Conservation (phyloP, 2,329 filamentous ascomycete species). For the Verticillium zaregamsianum region DNA sequence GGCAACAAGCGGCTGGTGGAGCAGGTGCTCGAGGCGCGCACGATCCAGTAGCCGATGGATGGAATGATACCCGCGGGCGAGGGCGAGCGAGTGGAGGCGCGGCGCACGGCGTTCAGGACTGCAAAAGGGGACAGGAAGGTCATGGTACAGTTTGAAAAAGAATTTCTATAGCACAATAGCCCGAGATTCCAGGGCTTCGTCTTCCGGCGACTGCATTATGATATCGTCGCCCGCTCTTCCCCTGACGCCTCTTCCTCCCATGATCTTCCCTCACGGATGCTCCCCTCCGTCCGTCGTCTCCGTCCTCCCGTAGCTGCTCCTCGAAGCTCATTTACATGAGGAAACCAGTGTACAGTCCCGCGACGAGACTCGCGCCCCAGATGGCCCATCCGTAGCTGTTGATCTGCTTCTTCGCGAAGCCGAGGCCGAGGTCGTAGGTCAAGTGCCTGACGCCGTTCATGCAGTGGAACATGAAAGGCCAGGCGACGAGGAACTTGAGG, state of each 20-base stretch:
- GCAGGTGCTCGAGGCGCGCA: slow-evolving; percentile 50
- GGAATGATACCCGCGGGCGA: neutral
- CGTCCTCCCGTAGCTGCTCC: neutral
- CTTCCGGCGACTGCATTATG: slow-evolving; percentile 3
- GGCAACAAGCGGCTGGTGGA: slow-evolving; percentile 44
- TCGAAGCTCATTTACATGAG: slow-evolving; percentile 31
- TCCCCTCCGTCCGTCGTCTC: neutral
- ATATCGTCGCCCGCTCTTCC: neutral
- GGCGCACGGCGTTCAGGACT: slow-evolving; percentile 15
- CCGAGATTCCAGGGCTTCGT: neutral
- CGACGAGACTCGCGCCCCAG: slow-evolving; percentile 41
- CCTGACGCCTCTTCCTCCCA: neutral
- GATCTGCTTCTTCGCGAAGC: slow-evolving; percentile 46
- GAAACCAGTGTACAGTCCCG: slow-evolving; percentile 40
- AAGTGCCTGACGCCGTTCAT: slow-evolving; percentile 54
- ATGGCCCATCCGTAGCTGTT: slow-evolving; percentile 41
- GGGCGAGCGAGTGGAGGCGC: slow-evolving; percentile 8
- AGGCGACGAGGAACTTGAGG: slow-evolving; percentile 51
- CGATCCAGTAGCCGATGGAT: slow-evolving; percentile 34
- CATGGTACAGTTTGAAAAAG: slow-evolving; percentile 8
- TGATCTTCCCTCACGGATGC: neutral
- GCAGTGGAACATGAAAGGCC: slow-evolving; percentile 57
- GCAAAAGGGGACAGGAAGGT: slow-evolving; percentile 8
- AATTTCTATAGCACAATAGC: slow-evolving; percentile 8
- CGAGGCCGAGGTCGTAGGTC: slow-evolving; percentile 45